Evolutionary conservation across 768 basidiomycete species (phyloP), one percentile per base, ranked within the genome.

Genomic region (Lanmaoa pseudosensibilis): DNA sequence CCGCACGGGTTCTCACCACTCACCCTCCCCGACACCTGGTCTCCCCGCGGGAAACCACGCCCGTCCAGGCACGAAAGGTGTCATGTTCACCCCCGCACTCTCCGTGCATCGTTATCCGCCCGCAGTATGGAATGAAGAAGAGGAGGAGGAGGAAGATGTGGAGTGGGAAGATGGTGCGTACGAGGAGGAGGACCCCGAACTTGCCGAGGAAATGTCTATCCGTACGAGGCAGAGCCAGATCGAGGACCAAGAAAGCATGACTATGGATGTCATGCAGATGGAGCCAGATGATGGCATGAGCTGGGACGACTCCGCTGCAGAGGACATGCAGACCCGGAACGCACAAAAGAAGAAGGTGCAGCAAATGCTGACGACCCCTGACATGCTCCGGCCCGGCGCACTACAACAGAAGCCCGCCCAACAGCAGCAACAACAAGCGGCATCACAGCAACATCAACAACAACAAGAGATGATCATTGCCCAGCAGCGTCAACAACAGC

Each of bases 211-310:
- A 19, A 80, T 84, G 63, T 82, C 78, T 6, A 62, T 73, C 36
- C 70, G 61, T 55, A 67, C 72, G n/a, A 66, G 73, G 54, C 76
- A 78, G 47, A 75, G 75, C 44, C 73, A 71, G 53, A 40, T 69
- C 36, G 64, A 65, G 50, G 63, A 68, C 61, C 65, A 72, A 56
- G 70, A 57, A 52, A 55, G 50, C 69, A 69, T 56, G 73, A 21
- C 61, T 47, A 73, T 65, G 60, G 65, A 64, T n/a, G 48, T 50
- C 16, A 66, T 71, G 52, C 68, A 68, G 5, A 83, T 87, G 78
- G 88, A 89, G 50, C 83, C 81, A 0, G 92, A 93, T 57, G 93
- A 94, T 64, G 88, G 86, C 3, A 90, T 95, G 83, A 81, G 82
- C 57, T 95, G 94, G 94, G 92, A 94, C 46, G 90, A 92, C 52